phyloP scores from a whole-genome alignment of 495 filamentous ascomycete genomes.

The Penicillium cataractarum region DNA sequence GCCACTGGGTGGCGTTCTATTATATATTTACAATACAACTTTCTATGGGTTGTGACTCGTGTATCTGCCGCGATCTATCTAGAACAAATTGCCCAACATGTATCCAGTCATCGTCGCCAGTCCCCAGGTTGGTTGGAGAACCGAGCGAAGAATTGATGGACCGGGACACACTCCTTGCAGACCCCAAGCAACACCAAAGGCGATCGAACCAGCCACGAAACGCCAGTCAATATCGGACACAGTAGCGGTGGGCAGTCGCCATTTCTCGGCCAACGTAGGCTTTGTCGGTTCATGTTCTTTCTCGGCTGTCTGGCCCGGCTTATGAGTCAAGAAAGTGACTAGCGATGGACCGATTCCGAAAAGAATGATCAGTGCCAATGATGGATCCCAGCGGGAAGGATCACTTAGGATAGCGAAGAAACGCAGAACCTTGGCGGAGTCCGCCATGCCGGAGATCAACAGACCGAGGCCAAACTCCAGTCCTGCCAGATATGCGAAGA shows the following conservation, averaged over 20 bases:
- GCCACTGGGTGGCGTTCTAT: not conserved
- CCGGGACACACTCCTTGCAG: slow-evolving; percentile 60
- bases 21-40: not conserved
- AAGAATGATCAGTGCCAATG: slow-evolving; percentile 52
- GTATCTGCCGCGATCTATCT: not conserved
- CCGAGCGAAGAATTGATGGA: slow-evolving; percentile 51
- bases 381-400: slow-evolving; percentile 54
- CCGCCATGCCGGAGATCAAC: slow-evolving; percentile 57
- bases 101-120: slow-evolving; percentile 54
- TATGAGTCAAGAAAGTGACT: slow-evolving; percentile 34
- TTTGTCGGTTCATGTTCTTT: slow-evolving; percentile 20
- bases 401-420: slow-evolving; percentile 56
- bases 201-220: slow-evolving; percentile 53
- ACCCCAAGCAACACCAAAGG: slow-evolving; percentile 62
- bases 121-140: slow-evolving; percentile 55
- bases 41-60: not conserved
- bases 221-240: slow-evolving; percentile 56
- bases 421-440: slow-evolving; percentile 54
- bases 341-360: slow-evolving; percentile 55
- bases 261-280: slow-evolving; percentile 49
- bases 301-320: slow-evolving; percentile 34
- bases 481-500: slow-evolving; percentile 50
- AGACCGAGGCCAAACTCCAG: slow-evolving; percentile 59
- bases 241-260: slow-evolving; percentile 49
- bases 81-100: slow-evolving; percentile 43